A percentile compares a stretch with the other conserved stretches of the same genome.
Evolutionary conservation across 2,329 filamentous ascomycete genomes (phyloP).

Genomic region (Metarhizium anisopliae): DNA sequence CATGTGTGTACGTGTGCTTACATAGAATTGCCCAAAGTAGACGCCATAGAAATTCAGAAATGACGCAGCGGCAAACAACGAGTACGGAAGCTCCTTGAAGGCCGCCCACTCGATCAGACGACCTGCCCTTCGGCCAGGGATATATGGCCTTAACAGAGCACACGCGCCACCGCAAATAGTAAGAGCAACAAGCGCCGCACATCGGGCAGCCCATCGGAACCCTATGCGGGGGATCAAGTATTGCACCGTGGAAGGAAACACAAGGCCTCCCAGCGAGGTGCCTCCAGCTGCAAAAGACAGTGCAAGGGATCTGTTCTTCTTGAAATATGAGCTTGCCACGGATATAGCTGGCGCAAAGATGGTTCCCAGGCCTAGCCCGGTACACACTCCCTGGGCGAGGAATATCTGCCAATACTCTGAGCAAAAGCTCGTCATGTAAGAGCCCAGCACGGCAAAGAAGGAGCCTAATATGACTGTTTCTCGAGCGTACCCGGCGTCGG

Average conservation of each 20-base stretch:
- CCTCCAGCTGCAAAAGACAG: slow-evolving; percentile 53
- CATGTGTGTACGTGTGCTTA: slow-evolving; percentile 17
- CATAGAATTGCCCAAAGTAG: slow-evolving; percentile 32
- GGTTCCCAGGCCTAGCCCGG: slow-evolving; percentile 43
- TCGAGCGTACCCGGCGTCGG: slow-evolving; percentile 38
- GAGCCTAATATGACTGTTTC: slow-evolving; percentile 30
- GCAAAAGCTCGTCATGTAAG: slow-evolving; percentile 37
- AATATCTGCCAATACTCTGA: slow-evolving; percentile 43
- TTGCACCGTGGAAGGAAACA: slow-evolving; percentile 49
- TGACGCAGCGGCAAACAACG: slow-evolving; percentile 38
- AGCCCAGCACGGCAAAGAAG: slow-evolving; percentile 33
- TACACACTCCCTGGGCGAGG: slow-evolving; percentile 42
- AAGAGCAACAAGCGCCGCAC: slow-evolving; percentile 54
- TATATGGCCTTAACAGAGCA: slow-evolving; percentile 31
- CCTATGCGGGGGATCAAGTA: slow-evolving; percentile 47
- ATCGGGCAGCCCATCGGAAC: slow-evolving; percentile 54
- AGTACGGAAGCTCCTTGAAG: slow-evolving; percentile 47
- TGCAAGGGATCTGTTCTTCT: slow-evolving; percentile 44
- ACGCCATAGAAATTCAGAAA: slow-evolving; percentile 34
- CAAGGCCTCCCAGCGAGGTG: slow-evolving; percentile 45
- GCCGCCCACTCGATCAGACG: slow-evolving; percentile 46
- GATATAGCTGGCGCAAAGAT: slow-evolving; percentile 51
- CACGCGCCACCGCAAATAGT: slow-evolving; percentile 31
- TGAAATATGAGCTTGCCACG: slow-evolving; percentile 55
- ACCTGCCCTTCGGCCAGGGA: slow-evolving; percentile 39